phyloP scores from a whole-genome alignment of 164 flowering plant species.

The Platanus orientalis region DNA sequence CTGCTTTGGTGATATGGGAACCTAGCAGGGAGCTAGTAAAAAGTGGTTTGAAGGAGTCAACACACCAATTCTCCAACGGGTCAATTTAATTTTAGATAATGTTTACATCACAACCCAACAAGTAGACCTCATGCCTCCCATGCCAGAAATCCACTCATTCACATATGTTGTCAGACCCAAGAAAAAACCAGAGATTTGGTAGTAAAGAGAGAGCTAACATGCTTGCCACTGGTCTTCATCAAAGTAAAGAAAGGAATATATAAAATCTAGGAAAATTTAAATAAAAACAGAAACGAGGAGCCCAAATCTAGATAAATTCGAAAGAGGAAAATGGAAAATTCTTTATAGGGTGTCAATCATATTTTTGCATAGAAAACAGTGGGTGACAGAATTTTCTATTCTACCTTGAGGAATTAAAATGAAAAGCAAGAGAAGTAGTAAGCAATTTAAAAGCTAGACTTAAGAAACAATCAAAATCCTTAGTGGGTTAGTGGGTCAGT shows the following conservation, averaged over 20 bases:
- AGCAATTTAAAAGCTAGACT: background rate
- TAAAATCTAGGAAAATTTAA: conserved; percentile 5
- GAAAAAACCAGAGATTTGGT: conserved; percentile 25
- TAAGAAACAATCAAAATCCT: background rate
- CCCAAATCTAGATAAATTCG: conserved; percentile 17
- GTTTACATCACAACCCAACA: conserved; percentile 22
- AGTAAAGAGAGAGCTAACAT: conserved; percentile 38
- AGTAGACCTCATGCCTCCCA: conserved; percentile 23
- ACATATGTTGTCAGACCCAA: conserved; percentile 32
- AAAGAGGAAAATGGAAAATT: conserved; percentile 20
- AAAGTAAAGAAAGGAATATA: conserved; percentile 26
- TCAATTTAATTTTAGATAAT: conserved; percentile 18
- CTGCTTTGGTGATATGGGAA: conserved; percentile 7
- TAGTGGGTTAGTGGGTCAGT: background rate
- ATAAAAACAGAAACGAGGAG: background rate
- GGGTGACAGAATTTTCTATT: background rate
- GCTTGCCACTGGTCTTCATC: conserved; percentile 58
- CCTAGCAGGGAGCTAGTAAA: conserved; percentile 1
- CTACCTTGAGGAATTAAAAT: background rate
- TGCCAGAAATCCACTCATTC: conserved; percentile 26
- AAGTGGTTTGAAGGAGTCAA: conserved; percentile 11
- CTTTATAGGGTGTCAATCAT: conserved; percentile 19
- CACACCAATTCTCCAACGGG: conserved; percentile 13
- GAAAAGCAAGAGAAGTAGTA: background rate
- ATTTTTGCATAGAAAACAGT: conserved; percentile 11